Conservation (phyloP, 495 filamentous ascomycete species). For the Penicillium riverlandense region DNA sequence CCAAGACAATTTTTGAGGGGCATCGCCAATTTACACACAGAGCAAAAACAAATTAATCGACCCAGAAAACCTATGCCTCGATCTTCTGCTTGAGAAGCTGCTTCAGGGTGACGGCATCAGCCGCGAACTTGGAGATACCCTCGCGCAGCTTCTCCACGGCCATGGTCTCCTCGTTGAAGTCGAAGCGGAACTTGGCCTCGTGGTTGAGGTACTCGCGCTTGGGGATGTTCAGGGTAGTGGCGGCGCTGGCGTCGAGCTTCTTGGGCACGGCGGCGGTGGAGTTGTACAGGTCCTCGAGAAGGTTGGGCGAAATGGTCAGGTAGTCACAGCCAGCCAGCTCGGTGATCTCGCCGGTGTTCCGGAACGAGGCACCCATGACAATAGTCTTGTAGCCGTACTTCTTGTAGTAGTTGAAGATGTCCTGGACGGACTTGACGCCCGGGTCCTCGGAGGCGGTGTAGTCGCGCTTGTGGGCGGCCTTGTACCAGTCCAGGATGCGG, state of each 20-base stretch:
- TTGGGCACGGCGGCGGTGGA: slow-evolving; percentile 70
- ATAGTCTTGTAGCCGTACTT: slow-evolving; percentile 98
- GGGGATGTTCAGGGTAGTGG: slow-evolving; percentile 62
- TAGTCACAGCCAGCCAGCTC: slow-evolving; percentile 98
- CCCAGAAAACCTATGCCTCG: slow-evolving; percentile 36
- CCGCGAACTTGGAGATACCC: slow-evolving; percentile 98
- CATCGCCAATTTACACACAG: slow-evolving; percentile 26
- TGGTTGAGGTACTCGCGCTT: slow-evolving; percentile 88
- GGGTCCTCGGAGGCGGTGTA: slow-evolving; percentile 87
- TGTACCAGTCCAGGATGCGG: slow-evolving; percentile 99
- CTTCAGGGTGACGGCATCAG: slow-evolving; percentile 91
- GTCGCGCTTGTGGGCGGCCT: slow-evolving; percentile 89
- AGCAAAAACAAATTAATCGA: slow-evolving; percentile 4
- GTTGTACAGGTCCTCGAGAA: slow-evolving; percentile 90
- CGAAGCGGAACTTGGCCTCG: slow-evolving; percentile 91
- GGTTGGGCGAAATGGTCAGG: slow-evolving; percentile 92
- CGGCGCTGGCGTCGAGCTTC: slow-evolving; percentile 76
- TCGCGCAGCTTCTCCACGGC: slow-evolving; percentile 97
- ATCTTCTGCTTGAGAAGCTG: slow-evolving; percentile 84
- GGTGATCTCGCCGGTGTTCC: slow-evolving; percentile 90
- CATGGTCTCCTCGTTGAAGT: slow-evolving; percentile 99
- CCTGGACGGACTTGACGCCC: slow-evolving; percentile 90
- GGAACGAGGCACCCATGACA: slow-evolving; percentile 99
- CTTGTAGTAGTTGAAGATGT: slow-evolving; percentile 99
- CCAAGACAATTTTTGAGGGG: slow-evolving; percentile 14